Evolutionary conservation across 805 yeast genomes (phyloP).

Genomic region (Kuraishia hungarica): DNA sequence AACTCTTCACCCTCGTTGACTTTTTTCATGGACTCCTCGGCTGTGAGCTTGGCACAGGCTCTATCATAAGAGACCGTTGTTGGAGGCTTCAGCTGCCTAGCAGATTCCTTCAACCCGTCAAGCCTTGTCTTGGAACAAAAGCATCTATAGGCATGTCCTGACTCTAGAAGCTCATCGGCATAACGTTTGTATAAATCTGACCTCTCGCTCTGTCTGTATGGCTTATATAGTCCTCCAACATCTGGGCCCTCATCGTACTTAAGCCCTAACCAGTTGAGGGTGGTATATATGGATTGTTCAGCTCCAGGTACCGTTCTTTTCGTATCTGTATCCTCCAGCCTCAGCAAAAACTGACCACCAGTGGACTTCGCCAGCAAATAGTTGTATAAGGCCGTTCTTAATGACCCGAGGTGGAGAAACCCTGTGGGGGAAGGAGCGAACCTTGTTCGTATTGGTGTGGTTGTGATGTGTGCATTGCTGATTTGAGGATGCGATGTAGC

Average conservation of each 20-base stretch:
- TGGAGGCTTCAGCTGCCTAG: constrained; percentile 72
- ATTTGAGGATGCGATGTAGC: too few relatives aligned
- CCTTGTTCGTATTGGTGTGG: constrained; percentile 66
- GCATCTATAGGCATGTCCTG: constrained; percentile 79
- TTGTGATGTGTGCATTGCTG: constrained; percentile 25
- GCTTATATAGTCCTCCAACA: constrained; percentile 51
- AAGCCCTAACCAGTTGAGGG: constrained; percentile 72
- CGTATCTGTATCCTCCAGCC: constrained; percentile 93
- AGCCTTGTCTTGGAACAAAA: constrained; percentile 79
- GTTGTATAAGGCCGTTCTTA: constrained; percentile 89
- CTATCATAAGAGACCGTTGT: constrained; percentile 91
- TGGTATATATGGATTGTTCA: constrained; percentile 67
- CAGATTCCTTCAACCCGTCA: constrained; percentile 58
- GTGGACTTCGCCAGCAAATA: constrained; percentile 74
- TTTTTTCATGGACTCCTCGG: constrained; percentile 29
- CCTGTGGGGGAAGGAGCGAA: constrained; percentile 99
- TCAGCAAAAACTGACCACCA: constrained; percentile 68
- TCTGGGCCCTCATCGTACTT: constrained; percentile 77
- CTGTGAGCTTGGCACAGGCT: constrained; percentile 46
- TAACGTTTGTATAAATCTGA: constrained; percentile 54
- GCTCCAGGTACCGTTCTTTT: constrained; percentile 74
- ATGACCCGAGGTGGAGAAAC: constrained; percentile 82
- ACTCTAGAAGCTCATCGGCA: constrained; percentile 43
- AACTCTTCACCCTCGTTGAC: constrained; percentile 27
- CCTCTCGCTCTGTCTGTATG: constrained; percentile 83